phyloP scores from a whole-genome alignment of 495 filamentous ascomycete genomes.

The Tuber indicum region DNA sequence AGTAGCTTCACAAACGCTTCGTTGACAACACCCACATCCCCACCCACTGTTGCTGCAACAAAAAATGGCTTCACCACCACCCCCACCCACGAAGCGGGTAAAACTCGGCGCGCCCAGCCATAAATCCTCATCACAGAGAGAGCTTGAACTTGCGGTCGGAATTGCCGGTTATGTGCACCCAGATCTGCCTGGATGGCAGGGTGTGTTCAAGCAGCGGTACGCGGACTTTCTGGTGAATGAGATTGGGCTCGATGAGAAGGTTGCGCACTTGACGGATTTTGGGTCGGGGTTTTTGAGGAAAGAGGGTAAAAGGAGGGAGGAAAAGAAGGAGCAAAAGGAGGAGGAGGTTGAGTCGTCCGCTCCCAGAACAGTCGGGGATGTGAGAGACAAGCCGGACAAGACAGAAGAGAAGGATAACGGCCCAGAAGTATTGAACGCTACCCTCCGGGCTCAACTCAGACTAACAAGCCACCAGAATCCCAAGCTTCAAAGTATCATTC shows the following conservation, averaged over 20 bases:
- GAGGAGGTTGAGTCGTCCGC: slow-evolving; percentile 2
- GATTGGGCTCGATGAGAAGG: slow-evolving; percentile 68
- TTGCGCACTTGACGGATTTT: slow-evolving; percentile 63
- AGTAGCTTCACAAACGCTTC: not conserved
- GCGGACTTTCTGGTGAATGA: slow-evolving; percentile 96
- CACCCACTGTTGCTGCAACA: not conserved
- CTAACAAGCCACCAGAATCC: not conserved
- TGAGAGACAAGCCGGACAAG: not conserved
- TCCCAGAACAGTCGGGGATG: not conserved
- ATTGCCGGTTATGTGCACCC: slow-evolving; percentile 55
- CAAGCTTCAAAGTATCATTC: not conserved
- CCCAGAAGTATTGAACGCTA: not conserved
- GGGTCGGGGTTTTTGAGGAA: slow-evolving; percentile 20
- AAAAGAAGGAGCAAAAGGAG: slow-evolving; percentile 19
- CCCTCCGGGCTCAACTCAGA: not conserved
- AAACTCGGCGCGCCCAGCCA: not conserved
- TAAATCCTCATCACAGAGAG: slow-evolving; percentile 22
- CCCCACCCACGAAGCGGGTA: slow-evolving; percentile 21
- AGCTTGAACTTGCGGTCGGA: slow-evolving; percentile 50
- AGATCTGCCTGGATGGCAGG: slow-evolving; percentile 50
- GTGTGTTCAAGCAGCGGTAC: slow-evolving; percentile 60
- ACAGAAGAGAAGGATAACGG: not conserved
- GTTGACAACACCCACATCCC: not conserved
- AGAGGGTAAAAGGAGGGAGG: slow-evolving; percentile 6
- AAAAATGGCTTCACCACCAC: not conserved